Base-by-base conservation (phyloP, 2,329 filamentous ascomycete species). In the Aspergillus sp. region DNA sequence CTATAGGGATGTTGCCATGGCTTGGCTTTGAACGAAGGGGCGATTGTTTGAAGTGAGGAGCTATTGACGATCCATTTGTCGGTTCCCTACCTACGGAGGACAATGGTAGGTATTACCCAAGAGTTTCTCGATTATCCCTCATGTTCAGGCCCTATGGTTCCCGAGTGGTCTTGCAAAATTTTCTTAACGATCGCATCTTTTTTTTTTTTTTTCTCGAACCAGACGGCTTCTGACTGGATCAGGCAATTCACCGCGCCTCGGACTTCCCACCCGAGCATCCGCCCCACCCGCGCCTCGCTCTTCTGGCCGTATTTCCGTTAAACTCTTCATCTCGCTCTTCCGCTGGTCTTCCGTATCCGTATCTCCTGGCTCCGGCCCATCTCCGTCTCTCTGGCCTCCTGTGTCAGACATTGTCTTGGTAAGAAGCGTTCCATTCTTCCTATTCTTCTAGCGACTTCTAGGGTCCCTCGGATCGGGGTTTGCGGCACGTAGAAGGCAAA, bases 1-100 rank as follows among this genome's bases (percentile, higher is more conserved):
- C 58, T 63, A 63, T 65, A 66, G 57, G 61, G 63, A 63, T 51
- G 11, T 56, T 49, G 47, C 32, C 32, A 36, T 54, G 62, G 63
- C 49, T 56, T 54, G 63, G 54, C 23, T 17, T 60, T 54, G 44
- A 42, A 44, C 21, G 47, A 17, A 15, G 17, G 25, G 38, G 32
- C 38, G 23, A 42, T 36, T 21, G 41, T 44, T 44, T 5, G 41
- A 23, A 21, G 5, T 23, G 19, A 3, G 19, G 19, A 44, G 41
- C 41, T 19, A 44, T 44, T 19, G 41, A 8, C 19, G 41, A 21
- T 44, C 41, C 10, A 21, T 13, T 13, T 23, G 19, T 23, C 19
- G 23, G n/a, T 15, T 8, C 19, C 32, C 32, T 36, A 13, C 32
- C 11, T 36, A 36, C 32, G 32, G 32, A 36, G 11, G 32, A 36